A percentile compares a stretch with the other conserved stretches of the same genome.
Evolutionary conservation across 2,329 filamentous ascomycete genomes (phyloP).

Genomic region (Lithohypha guttulata): DNA sequence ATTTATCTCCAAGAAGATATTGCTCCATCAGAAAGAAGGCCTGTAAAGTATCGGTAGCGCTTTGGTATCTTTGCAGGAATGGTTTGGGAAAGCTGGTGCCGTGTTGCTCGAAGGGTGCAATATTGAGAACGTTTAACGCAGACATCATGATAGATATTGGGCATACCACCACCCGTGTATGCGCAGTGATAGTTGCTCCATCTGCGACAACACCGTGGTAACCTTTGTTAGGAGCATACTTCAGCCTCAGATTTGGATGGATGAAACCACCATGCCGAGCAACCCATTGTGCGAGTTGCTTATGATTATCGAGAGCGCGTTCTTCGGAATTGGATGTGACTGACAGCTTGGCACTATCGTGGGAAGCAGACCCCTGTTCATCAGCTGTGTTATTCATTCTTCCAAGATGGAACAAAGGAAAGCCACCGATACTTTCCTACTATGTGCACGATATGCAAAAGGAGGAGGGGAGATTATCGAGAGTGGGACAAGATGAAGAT

Average conservation of each 20-base stretch:
- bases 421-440: neutral
- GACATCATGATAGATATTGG: slow-evolving; percentile 19
- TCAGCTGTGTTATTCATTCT: slow-evolving; percentile 3
- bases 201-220: slow-evolving; percentile 19
- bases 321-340: neutral
- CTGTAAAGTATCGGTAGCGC: slow-evolving; percentile 16
- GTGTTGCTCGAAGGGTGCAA: slow-evolving; percentile 19
- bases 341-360: neutral
- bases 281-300: slow-evolving; percentile 19
- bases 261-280: slow-evolving; percentile 17
- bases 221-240: slow-evolving; percentile 18
- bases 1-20: slow-evolving; percentile 46
- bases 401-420: neutral
- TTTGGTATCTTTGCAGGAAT: slow-evolving; percentile 14
- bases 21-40: slow-evolving; percentile 58
- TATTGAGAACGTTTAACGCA: slow-evolving; percentile 20
- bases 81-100: slow-evolving; percentile 19
- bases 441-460: neutral
- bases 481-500: slow-evolving; percentile 1
- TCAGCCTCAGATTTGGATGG: slow-evolving; percentile 15
- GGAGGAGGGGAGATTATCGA: slow-evolving; percentile 2
- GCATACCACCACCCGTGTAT: slow-evolving; percentile 19
- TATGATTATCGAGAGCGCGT: slow-evolving; percentile 14
- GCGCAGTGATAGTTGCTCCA: slow-evolving; percentile 10
- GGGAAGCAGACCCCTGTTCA: neutral